phyloP scores from a whole-genome alignment of 805 yeast species.

The Saccharomyces jurei region DNA sequence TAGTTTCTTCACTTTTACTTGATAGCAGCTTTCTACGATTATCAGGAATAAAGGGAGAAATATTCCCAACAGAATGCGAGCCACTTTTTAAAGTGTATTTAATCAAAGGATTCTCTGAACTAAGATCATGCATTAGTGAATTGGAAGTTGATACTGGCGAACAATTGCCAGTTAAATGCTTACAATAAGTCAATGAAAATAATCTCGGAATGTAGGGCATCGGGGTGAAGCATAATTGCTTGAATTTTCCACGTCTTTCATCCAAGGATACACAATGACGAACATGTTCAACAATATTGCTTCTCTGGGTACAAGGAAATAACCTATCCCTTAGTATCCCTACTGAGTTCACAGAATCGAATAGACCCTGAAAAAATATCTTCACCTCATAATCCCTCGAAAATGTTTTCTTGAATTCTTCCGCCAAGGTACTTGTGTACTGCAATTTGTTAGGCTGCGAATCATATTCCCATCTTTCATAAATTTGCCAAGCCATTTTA shows the following conservation, averaged over 20 bases:
- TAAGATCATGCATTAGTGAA: neutral
- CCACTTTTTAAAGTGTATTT: neutral
- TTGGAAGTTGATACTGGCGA: neutral
- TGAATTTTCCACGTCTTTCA: conserved; percentile 57
- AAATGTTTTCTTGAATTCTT: conserved; percentile 49
- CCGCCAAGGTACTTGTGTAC: conserved; percentile 38
- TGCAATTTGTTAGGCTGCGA: conserved; percentile 47
- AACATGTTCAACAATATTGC: conserved; percentile 46
- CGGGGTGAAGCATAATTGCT: conserved; percentile 46
- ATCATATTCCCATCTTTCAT: conserved; percentile 50
- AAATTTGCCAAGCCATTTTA: conserved; percentile 54
- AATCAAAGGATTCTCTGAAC: conserved; percentile 1
- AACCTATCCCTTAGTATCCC: conserved; percentile 50
- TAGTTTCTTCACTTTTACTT: neutral
- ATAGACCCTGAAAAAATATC: conserved; percentile 55
- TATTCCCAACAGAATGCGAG: neutral
- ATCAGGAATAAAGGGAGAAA: neutral
- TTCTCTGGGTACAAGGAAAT: conserved; percentile 50
- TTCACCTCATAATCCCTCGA: conserved; percentile 35
- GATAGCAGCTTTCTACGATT: neutral
- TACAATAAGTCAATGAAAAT: conserved; percentile 16
- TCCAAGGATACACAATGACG: conserved; percentile 63
- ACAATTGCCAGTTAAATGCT: neutral
- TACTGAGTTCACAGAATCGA: conserved; percentile 63
- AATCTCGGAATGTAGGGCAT: conserved; percentile 31